Conservation (phyloP, 2,329 filamentous ascomycete genomes). For the Colletotrichum theobromicola region DNA sequence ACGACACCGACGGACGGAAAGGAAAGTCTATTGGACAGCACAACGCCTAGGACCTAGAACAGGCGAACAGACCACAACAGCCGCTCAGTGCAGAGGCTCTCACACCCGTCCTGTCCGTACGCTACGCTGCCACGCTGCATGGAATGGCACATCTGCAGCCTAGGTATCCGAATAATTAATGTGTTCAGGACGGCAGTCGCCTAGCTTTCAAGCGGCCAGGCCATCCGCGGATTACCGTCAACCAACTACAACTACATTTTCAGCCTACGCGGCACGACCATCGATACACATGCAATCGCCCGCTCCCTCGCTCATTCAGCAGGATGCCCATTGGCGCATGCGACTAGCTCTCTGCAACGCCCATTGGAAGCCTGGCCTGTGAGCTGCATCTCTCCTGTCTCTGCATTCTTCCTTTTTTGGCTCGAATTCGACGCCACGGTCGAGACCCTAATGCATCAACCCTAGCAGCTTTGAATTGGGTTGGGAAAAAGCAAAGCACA, state of each 20-base stretch:
- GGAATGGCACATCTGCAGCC: not conserved
- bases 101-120: not conserved
- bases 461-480: not conserved
- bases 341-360: not conserved
- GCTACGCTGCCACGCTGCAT: not conserved
- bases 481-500: not conserved
- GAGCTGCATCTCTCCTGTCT: constrained; percentile 15
- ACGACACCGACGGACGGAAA: not conserved
- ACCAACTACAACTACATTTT: not conserved
- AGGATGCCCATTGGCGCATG: not conserved
- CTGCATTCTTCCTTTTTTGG: constrained; percentile 17
- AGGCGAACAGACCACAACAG: not conserved
- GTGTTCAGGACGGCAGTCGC: not conserved
- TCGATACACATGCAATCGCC: constrained; percentile 1
- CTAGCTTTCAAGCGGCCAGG: not conserved
- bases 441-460: constrained; percentile 14
- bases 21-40: not conserved
- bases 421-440: constrained; percentile 2
- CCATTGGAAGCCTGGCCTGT: not conserved
- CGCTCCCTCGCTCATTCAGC: not conserved
- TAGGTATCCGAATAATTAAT: not conserved
- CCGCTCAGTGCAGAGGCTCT: not conserved
- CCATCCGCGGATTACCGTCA: not conserved
- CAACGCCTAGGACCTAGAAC: not conserved
- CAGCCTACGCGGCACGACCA: not conserved